Conservation (phyloP, 352 stramenopile species). For the Phytophthora nicotianae region DNA sequence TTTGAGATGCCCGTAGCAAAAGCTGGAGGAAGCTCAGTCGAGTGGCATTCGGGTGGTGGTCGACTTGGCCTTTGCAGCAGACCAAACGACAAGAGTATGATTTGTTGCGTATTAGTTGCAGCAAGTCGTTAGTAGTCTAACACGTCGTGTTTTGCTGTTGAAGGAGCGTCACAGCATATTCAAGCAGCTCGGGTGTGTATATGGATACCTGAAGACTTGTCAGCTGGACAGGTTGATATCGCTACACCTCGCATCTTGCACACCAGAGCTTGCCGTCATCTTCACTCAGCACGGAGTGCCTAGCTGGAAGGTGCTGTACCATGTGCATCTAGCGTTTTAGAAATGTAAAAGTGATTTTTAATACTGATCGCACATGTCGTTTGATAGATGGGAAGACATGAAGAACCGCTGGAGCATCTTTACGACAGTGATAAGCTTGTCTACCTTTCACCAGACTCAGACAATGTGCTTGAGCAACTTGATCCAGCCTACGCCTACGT, state of each 20-base stretch:
- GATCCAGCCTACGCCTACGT: conserved; percentile 68
- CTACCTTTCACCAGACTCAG: conserved; percentile 86
- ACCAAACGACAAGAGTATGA: conserved; percentile 52
- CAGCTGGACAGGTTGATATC: conserved; percentile 65
- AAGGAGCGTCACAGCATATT: conserved; percentile 82
- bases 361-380: background rate
- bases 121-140: background rate
- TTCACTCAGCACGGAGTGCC: conserved; percentile 47
- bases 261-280: conserved; percentile 34
- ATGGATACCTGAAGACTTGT: conserved; percentile 80
- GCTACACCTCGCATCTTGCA: conserved; percentile 60
- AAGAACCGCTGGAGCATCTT: conserved; percentile 52
- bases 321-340: no score
- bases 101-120: background rate
- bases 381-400: conserved; percentile 41
- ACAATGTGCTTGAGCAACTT: conserved; percentile 60
- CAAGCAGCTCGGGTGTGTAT: conserved; percentile 80
- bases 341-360: no score
- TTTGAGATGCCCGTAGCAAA: conserved; percentile 56
- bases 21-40: conserved; percentile 50
- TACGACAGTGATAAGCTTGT: conserved; percentile 63
- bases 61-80: conserved; percentile 59
- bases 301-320: conserved; percentile 79
- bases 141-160: conserved; percentile 1
- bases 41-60: conserved; percentile 65